phyloP scores from a whole-genome alignment of 2,329 filamentous ascomycete species.

The Neoascochyta sp. region DNA sequence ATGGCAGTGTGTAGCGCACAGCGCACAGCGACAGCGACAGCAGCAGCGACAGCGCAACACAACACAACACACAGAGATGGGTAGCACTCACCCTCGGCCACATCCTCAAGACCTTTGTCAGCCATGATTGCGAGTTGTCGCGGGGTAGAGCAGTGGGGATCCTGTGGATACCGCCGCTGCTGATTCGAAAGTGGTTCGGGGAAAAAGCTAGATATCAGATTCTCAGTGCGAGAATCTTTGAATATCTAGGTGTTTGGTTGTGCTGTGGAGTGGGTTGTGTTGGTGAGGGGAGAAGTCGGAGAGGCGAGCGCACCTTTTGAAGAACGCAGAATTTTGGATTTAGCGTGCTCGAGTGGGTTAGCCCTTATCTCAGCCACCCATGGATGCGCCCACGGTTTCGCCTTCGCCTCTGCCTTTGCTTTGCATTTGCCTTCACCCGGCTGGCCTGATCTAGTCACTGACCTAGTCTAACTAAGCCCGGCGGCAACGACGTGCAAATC shows the following conservation, averaged over 20 bases:
- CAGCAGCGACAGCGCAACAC: slow-evolving; percentile 8
- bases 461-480: too few relatives aligned
- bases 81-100: slow-evolving; percentile 82
- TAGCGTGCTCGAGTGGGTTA: too few relatives aligned
- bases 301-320: too few relatives aligned
- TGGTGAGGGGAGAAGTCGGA: slow-evolving; percentile 25
- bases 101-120: slow-evolving; percentile 97
- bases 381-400: slow-evolving; percentile 2
- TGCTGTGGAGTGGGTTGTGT: slow-evolving; percentile 21
- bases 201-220: slow-evolving; percentile 48
- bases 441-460: too few relatives aligned
- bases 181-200: slow-evolving; percentile 22
- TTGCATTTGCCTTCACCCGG: slow-evolving; percentile 1
- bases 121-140: slow-evolving; percentile 82
- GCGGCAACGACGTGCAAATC: too few relatives aligned
- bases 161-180: slow-evolving; percentile 41
- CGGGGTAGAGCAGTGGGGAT: slow-evolving; percentile 42
- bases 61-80: too few relatives aligned
- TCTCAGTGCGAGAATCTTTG: slow-evolving; percentile 45
- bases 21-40: slow-evolving; percentile 3
- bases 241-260: slow-evolving; percentile 46
- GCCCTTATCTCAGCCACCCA: slow-evolving; percentile 12
- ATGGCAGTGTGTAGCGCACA: slow-evolving; percentile 10
- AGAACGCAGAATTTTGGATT: too few relatives aligned
- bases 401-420: slow-evolving; percentile 5